These are phyloP conservation scores for Cutaneotrichosporon cutaneum DNA, from an alignment of 1,284 basidiomycete species.

Conservation along the genomic window DNA sequence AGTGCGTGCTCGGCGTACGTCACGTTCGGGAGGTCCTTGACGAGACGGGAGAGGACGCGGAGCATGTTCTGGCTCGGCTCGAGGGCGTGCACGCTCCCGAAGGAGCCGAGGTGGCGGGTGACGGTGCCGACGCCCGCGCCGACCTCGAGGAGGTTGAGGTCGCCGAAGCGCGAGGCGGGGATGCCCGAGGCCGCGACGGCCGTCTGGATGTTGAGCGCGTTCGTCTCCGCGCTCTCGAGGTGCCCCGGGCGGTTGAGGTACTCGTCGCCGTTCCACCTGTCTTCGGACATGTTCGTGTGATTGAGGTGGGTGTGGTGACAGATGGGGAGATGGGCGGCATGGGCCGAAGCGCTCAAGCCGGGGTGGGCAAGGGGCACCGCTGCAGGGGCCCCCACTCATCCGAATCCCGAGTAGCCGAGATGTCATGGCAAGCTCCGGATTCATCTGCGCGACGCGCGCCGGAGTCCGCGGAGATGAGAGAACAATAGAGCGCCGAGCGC, in stretches of 20 bases:
- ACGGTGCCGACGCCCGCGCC: conserved; percentile 43
- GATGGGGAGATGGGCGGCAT: too few species aligned
- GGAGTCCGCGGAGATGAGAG: too few species aligned
- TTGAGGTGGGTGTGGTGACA: neutral
- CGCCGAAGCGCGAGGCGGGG: neutral
- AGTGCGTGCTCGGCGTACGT: conserved; percentile 30
- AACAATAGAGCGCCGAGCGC: too few species aligned
- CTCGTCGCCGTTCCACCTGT: conserved; percentile 38
- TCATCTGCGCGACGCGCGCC: too few species aligned
- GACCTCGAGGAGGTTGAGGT: conserved; percentile 37
- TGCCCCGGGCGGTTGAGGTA: conserved; percentile 35
- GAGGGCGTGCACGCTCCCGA: conserved; percentile 37
- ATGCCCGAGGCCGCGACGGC: conserved; percentile 19
- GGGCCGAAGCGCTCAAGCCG: neutral
- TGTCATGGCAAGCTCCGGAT: neutral
- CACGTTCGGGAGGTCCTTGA: conserved; percentile 11
- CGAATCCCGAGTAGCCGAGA: neutral
- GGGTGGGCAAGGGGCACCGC: too few species aligned
- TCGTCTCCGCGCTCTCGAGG: conserved; percentile 14
- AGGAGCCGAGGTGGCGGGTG: conserved; percentile 30
- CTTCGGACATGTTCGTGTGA: conserved; percentile 9
- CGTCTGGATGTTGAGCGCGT: conserved; percentile 26
- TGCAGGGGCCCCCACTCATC: too few species aligned
- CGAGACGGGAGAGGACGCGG: conserved; percentile 18
- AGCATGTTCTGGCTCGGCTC: conserved; percentile 42